Evolutionary conservation across 192 early-diverging fungal genomes (phyloP).

Genomic region (Coemansia sp.): DNA sequence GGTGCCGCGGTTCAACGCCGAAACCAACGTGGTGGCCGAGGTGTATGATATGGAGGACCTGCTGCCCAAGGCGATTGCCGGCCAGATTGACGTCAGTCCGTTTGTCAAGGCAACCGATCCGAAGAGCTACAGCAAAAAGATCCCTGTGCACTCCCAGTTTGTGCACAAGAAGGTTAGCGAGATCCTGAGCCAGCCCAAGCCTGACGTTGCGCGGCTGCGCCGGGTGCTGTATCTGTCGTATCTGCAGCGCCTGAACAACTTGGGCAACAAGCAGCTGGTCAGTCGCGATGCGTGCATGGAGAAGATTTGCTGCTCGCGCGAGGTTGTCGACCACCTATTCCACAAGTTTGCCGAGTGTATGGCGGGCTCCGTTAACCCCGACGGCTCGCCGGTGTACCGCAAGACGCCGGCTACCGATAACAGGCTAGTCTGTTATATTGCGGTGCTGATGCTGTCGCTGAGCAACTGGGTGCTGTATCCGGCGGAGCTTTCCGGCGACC

Average conservation of each 20-base stretch:
- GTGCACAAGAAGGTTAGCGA: constrained; percentile 32
- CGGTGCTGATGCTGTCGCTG: constrained; percentile 65
- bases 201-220: constrained; percentile 39
- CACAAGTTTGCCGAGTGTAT: constrained; percentile 62
- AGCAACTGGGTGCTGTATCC: constrained; percentile 69
- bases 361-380: constrained; percentile 50
- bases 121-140: constrained; percentile 13
- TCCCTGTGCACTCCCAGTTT: constrained; percentile 31
- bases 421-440: constrained; percentile 73
- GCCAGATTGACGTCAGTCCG: constrained; percentile 59
- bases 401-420: constrained; percentile 64
- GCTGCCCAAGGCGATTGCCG: constrained; percentile 59
- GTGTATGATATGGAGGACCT: constrained; percentile 82
- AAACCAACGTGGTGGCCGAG: constrained; percentile 61
- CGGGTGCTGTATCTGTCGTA: constrained; percentile 71
- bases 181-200: constrained; percentile 24
- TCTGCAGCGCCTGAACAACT: constrained; percentile 66
- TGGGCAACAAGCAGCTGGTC: constrained; percentile 48
- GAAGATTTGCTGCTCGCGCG: constrained; percentile 55
- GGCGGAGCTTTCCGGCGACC: constrained; percentile 58
- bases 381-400: constrained; percentile 40
- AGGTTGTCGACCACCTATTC: constrained; percentile 51
- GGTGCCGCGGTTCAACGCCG: constrained; percentile 70
- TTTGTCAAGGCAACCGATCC: constrained; percentile 51
- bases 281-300: constrained; percentile 43